Evolutionary conservation across 2,329 filamentous ascomycete species (phyloP).

Genomic region (Trichoderma afroharzianum): DNA sequence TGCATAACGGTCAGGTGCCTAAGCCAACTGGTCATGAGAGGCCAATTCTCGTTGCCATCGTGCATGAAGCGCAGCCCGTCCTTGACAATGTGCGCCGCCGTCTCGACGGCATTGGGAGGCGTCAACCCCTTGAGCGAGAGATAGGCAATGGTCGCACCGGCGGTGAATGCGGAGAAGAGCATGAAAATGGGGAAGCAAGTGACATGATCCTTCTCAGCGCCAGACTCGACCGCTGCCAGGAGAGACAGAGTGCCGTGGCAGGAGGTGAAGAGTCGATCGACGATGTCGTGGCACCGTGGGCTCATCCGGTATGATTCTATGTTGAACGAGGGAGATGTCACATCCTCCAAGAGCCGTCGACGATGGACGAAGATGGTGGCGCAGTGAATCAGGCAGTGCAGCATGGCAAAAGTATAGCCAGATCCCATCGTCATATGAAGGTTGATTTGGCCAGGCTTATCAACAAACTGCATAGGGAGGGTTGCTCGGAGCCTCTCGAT

Average conservation of each 20-base stretch:
- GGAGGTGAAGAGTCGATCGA: conserved; percentile 56
- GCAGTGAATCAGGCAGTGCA: conserved; percentile 59
- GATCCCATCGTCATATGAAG: conserved; percentile 63
- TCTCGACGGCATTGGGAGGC: conserved; percentile 53
- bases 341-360: conserved; percentile 55
- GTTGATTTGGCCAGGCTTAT: conserved; percentile 59
- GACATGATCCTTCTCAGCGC: conserved; percentile 55
- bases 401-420: conserved; percentile 59
- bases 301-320: conserved; percentile 52
- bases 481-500: conserved; percentile 54
- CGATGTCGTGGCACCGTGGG: conserved; percentile 48
- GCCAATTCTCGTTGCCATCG: conserved; percentile 58
- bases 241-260: conserved; percentile 57
- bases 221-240: conserved; percentile 52
- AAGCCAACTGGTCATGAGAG: conserved; percentile 56
- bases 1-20: conserved; percentile 60
- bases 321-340: conserved; percentile 50
- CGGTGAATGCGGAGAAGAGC: conserved; percentile 60
- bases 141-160: conserved; percentile 58
- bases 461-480: conserved; percentile 56
- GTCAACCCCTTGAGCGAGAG: conserved; percentile 60
- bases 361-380: conserved; percentile 60
- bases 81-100: conserved; percentile 53
- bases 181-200: conserved; percentile 62
- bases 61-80: conserved; percentile 58